Evolutionary conservation across 306 rosid genomes (phyloP).

Genomic region (Fagus sylvatica): DNA sequence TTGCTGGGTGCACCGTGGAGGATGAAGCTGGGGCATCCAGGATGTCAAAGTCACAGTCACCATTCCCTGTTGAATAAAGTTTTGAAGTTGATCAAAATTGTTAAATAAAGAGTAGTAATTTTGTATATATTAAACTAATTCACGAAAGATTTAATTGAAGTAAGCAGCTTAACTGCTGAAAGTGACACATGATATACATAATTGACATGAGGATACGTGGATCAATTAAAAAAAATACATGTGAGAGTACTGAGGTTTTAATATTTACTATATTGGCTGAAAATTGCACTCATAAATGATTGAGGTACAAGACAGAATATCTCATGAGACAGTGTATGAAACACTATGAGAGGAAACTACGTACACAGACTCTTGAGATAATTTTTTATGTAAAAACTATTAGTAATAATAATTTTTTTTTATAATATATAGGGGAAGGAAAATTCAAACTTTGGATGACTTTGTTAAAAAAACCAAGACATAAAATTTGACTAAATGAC

Average conservation of each 20-base stretch:
- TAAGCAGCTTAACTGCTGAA: neutral
- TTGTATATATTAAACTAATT: neutral
- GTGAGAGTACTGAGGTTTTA: neutral
- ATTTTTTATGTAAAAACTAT: no score
- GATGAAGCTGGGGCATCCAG: constrained; percentile 63
- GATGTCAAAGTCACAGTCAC: constrained; percentile 59
- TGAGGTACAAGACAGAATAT: no score
- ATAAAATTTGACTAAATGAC: no score
- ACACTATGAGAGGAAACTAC: no score
- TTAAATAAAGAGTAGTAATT: neutral
- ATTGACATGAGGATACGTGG: neutral
- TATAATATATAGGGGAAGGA: no score
- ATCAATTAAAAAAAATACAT: neutral
- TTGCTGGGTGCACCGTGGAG: constrained; percentile 46
- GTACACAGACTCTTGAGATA: no score
- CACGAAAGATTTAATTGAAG: neutral
- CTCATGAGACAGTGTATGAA: no score
- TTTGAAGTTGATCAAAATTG: neutral
- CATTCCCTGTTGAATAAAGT: constrained; percentile 59
- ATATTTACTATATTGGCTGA: no score
- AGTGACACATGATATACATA: neutral
- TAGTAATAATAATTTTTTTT: no score
- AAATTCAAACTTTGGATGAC: no score
- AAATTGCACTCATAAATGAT: no score
- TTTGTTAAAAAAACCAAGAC: no score